Conservation (phyloP, 169 alveolate genomes). For the Ichthyophthirius multifiliis region DNA sequence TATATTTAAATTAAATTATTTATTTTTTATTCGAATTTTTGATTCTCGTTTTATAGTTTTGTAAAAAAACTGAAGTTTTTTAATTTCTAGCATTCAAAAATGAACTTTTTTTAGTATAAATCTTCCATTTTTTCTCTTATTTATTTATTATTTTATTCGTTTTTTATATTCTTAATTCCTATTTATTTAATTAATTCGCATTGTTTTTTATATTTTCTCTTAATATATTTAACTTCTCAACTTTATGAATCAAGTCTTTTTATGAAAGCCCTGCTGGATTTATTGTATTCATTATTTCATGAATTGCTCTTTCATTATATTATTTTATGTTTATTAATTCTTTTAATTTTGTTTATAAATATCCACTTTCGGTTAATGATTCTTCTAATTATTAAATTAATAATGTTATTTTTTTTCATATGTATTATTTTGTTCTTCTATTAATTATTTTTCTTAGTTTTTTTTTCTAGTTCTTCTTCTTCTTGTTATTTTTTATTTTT, state of each 20-base stretch:
- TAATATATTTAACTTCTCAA: background rate
- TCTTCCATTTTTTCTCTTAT: background rate
- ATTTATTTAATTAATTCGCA: background rate
- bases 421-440: no score
- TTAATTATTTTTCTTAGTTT: no score
- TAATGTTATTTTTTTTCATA: no score
- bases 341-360: no score
- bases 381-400: no score
- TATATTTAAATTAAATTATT: background rate
- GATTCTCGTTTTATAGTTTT: background rate
- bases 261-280: background rate
- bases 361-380: no score
- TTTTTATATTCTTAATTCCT: background rate
- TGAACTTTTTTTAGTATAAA: background rate
- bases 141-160: background rate
- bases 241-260: background rate
- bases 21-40: background rate
- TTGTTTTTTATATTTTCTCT: background rate
- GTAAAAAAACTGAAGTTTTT: background rate
- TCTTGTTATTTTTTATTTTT: no score
- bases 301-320: background rate
- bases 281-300: slow-evolving; percentile 1
- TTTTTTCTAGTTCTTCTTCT: no score
- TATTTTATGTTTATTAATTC: no score
- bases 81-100: background rate